A percentile compares a stretch with the other conserved stretches of the same genome.
Conservation (phyloP, 1,139 yeast species). For the Magnusiomyces clavatus region DNA sequence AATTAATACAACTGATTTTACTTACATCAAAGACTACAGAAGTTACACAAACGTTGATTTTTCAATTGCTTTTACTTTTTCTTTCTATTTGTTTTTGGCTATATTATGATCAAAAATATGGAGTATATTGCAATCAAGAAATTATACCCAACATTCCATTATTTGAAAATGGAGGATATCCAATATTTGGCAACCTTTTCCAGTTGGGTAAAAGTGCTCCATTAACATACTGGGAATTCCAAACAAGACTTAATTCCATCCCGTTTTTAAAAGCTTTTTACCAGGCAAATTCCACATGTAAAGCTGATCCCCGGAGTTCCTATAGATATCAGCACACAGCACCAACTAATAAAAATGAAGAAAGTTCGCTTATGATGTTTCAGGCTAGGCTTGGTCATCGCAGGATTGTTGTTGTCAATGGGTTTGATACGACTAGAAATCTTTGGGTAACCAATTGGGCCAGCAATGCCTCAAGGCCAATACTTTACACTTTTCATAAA, state of each 20-base stretch:
- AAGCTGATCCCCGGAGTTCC: neutral
- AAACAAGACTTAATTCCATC: too few relatives aligned
- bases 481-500: slow-evolving; percentile 58
- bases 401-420: slow-evolving; percentile 57
- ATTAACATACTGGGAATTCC: slow-evolving; percentile 31
- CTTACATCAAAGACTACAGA: too few relatives aligned
- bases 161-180: slow-evolving; percentile 30
- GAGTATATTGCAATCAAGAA: slow-evolving; percentile 21
- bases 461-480: slow-evolving; percentile 61
- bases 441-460: slow-evolving; percentile 49
- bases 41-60: too few relatives aligned
- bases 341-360: too few relatives aligned
- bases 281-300: too few relatives aligned
- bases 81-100: neutral
- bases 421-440: slow-evolving; percentile 44
- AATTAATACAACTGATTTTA: too few relatives aligned
- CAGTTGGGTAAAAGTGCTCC: slow-evolving; percentile 49
- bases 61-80: neutral
- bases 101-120: slow-evolving; percentile 14
- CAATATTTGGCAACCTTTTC: slow-evolving; percentile 45
- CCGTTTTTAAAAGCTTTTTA: too few relatives aligned
- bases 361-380: slow-evolving; percentile 32
- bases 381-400: slow-evolving; percentile 56
- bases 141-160: slow-evolving; percentile 35
- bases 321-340: slow-evolving; percentile 30